phyloP scores from a whole-genome alignment of 306 rosid species.

The Pterocarpus macrocarpus region DNA sequence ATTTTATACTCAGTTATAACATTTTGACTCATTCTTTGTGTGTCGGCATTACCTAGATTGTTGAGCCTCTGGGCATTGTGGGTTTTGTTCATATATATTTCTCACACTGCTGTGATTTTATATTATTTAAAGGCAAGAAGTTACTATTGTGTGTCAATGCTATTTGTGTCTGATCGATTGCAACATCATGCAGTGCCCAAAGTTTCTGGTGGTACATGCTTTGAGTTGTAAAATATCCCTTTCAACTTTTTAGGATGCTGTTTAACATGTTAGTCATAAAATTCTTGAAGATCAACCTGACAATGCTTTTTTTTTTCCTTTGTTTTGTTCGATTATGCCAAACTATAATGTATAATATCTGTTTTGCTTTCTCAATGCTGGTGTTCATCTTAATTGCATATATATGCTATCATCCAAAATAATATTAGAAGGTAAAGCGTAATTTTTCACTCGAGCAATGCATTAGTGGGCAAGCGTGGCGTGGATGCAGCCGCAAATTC shows the following conservation, averaged over 20 bases:
- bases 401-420: not conserved
- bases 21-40: conserved; percentile 53
- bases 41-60: conserved; percentile 44
- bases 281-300: not conserved
- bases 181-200: conserved; percentile 45
- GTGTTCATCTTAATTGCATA: not conserved
- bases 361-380: conserved; percentile 12
- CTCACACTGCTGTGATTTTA: conserved; percentile 35
- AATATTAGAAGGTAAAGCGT: too few relatives aligned
- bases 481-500: too few relatives aligned
- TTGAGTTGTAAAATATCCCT: conserved; percentile 43
- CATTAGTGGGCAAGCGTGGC: too few relatives aligned
- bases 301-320: not conserved
- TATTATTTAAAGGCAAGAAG: conserved; percentile 27
- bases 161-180: conserved; percentile 7
- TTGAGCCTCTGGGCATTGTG: conserved; percentile 51
- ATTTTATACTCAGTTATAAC: conserved; percentile 19
- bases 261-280: conserved; percentile 22
- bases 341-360: not conserved
- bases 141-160: conserved; percentile 26
- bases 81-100: conserved; percentile 52
- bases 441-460: too few relatives aligned
- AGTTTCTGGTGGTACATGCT: conserved; percentile 32
- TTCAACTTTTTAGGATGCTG: conserved; percentile 9
- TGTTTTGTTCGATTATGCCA: not conserved